Percentiles rank a stretch among this genome's conserved stretches.
phyloP scores from a whole-genome alignment of 208 protist genomes.

The Leptomonas pyrrhocoris region DNA sequence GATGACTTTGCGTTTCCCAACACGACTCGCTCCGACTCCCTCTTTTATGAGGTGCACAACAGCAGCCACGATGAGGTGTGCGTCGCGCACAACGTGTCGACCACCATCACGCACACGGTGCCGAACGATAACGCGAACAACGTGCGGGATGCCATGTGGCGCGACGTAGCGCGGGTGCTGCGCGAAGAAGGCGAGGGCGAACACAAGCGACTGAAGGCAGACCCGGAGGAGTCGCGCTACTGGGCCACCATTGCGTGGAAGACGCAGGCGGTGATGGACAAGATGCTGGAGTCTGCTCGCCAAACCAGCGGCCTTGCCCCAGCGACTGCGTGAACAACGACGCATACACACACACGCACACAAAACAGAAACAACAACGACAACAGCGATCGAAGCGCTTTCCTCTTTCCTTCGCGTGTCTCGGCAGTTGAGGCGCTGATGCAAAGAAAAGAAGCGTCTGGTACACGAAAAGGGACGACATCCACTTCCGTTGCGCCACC shows the following conservation, averaged over 20 bases:
- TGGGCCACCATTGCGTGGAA: slow-evolving; percentile 53
- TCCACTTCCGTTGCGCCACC: too few relatives aligned
- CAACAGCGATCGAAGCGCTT: too few relatives aligned
- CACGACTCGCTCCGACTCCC: slow-evolving; percentile 16
- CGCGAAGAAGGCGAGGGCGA: slow-evolving; percentile 30
- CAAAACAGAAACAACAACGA: too few relatives aligned
- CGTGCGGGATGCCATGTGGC: slow-evolving; percentile 53
- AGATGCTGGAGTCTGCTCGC: slow-evolving; percentile 56
- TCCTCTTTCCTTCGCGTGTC: background rate
- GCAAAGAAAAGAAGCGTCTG: background rate
- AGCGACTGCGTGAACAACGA: background rate
- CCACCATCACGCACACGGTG: slow-evolving; percentile 24
- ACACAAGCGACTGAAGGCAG: slow-evolving; percentile 23
- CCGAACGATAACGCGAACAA: slow-evolving; percentile 22
- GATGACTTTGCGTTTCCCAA: slow-evolving; percentile 41
- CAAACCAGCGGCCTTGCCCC: slow-evolving; percentile 17
- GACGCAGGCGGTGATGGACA: slow-evolving; percentile 73
- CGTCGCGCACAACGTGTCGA: slow-evolving; percentile 14
- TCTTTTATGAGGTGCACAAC: slow-evolving; percentile 47
- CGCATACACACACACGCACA: background rate
- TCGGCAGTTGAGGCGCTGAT: background rate
- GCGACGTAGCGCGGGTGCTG: slow-evolving; percentile 37
- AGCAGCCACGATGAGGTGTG: slow-evolving; percentile 28
- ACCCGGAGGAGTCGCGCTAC: slow-evolving; percentile 36
- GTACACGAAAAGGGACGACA: too few relatives aligned